A percentile compares a stretch with the other conserved stretches of the same genome.
Evolutionary conservation across 2,329 filamentous ascomycete species (phyloP).

Genomic region (Ophiocordyceps robertsii): DNA sequence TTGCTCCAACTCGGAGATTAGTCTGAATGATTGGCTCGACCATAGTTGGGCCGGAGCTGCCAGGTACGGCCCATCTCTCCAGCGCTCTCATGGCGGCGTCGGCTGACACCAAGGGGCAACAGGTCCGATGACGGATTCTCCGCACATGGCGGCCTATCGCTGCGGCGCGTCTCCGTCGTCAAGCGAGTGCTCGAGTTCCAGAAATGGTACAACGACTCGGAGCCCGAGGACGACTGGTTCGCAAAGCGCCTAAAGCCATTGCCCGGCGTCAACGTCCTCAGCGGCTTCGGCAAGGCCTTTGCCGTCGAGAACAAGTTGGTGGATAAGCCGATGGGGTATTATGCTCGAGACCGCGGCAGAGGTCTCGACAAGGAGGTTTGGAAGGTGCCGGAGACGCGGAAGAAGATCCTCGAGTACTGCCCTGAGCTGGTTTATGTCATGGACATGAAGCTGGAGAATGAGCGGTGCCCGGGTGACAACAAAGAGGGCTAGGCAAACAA

Average conservation of each 20-base stretch:
- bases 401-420: slow-evolving; percentile 39
- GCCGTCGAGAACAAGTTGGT: slow-evolving; percentile 36
- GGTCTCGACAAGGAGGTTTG: slow-evolving; percentile 30
- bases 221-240: slow-evolving; percentile 44
- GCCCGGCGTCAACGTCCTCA: slow-evolving; percentile 33
- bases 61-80: slow-evolving; percentile 17
- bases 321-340: slow-evolving; percentile 40
- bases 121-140: slow-evolving; percentile 29
- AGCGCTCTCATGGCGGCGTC: too few species aligned
- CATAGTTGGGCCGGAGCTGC: slow-evolving; percentile 41
- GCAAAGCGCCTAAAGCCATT: slow-evolving; percentile 31
- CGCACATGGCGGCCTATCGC: slow-evolving; percentile 39
- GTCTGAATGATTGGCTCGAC: slow-evolving; percentile 37
- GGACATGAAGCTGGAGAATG: slow-evolving; percentile 40
- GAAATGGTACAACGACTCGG: slow-evolving; percentile 32
- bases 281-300: slow-evolving; percentile 25
- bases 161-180: slow-evolving; percentile 37
- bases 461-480: slow-evolving; percentile 23
- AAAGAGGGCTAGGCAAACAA: neutral
- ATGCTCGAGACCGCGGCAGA: slow-evolving; percentile 30
- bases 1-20: slow-evolving; percentile 36
- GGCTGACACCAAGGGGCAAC: neutral
- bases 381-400: slow-evolving; percentile 27
- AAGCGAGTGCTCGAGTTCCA: slow-evolving; percentile 33
- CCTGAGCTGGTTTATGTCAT: slow-evolving; percentile 41